phyloP scores from a whole-genome alignment of 208 protist species.

The Trichomonas vaginalis region DNA sequence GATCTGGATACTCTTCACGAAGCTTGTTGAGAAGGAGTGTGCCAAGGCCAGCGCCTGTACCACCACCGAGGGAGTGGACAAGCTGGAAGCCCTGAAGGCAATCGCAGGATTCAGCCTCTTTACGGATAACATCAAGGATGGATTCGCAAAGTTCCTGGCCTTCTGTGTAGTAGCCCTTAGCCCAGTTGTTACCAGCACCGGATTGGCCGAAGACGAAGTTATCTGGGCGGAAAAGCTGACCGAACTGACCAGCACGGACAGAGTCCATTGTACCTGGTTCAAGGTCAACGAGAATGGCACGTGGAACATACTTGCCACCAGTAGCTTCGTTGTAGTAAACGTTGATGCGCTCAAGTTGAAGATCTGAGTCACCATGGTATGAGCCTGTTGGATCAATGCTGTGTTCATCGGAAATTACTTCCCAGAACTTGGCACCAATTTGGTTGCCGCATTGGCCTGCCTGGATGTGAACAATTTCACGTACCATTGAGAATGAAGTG shows the following conservation, averaged over 20 bases:
- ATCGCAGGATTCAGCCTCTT: too few species aligned
- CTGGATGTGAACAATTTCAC: conserved; percentile 82
- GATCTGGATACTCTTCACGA: too few species aligned
- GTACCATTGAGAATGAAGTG: background rate
- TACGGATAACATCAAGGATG: too few species aligned
- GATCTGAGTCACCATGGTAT: conserved; percentile 64
- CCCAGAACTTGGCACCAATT: conserved; percentile 47
- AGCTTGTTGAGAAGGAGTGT: too few species aligned
- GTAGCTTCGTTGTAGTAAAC: conserved; percentile 91
- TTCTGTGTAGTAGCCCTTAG: conserved; percentile 87
- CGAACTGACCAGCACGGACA: conserved; percentile 70
- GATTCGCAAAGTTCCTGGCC: too few species aligned
- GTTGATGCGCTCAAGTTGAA: conserved; percentile 89
- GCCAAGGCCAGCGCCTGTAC: too few species aligned
- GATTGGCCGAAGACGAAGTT: conserved; percentile 93
- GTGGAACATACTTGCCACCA: conserved; percentile 62
- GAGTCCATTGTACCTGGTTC: conserved; percentile 89
- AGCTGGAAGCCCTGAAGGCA: too few species aligned
- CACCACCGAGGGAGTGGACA: too few species aligned
- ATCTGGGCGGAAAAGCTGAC: conserved; percentile 77
- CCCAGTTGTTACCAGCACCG: conserved; percentile 94
- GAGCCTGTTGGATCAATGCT: conserved; percentile 70
- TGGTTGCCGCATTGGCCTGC: conserved; percentile 51
- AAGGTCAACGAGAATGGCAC: conserved; percentile 60
- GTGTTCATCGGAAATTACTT: conserved; percentile 54